Percentiles rank a stretch among this genome's conserved stretches.
Conservation (phyloP, 495 filamentous ascomycete species). For the Neurospora sp. region DNA sequence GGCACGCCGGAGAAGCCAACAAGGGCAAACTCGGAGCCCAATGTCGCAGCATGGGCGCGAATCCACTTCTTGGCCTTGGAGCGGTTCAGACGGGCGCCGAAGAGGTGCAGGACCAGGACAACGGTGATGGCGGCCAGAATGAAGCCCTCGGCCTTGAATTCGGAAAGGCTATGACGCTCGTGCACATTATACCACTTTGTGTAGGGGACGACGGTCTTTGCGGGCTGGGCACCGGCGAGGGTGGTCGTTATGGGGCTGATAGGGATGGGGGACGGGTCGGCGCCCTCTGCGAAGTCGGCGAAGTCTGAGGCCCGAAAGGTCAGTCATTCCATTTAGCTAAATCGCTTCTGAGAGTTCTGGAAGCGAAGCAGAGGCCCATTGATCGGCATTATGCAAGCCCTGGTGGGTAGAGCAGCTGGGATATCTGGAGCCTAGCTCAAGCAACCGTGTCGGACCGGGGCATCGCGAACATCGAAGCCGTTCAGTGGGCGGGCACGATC, state of each 20-base stretch:
- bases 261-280: conserved; percentile 47
- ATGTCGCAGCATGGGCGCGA: conserved; percentile 54
- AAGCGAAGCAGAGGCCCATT: neutral
- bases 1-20: conserved; percentile 61
- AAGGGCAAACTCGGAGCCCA: conserved; percentile 77
- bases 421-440: neutral
- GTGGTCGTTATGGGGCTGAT: conserved; percentile 20
- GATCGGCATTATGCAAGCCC: neutral
- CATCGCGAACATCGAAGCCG: neutral
- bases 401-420: neutral
- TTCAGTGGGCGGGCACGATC: neutral
- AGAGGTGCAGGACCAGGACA: conserved; percentile 68
- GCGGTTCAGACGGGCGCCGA: conserved; percentile 74
- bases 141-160: conserved; percentile 82
- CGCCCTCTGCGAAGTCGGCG: conserved; percentile 64
- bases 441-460: neutral
- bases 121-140: conserved; percentile 65
- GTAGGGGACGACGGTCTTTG: conserved; percentile 49
- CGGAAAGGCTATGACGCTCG: conserved; percentile 68
- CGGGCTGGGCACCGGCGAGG: conserved; percentile 34
- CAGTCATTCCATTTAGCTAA: neutral
- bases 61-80: conserved; percentile 74
- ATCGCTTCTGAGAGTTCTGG: too few relatives aligned
- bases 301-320: conserved; percentile 47
- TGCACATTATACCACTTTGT: conserved; percentile 96